These are phyloP conservation scores for Seiridium unicorne DNA, from an alignment of 2,329 filamentous ascomycete genomes.

Conservation along the genomic window DNA sequence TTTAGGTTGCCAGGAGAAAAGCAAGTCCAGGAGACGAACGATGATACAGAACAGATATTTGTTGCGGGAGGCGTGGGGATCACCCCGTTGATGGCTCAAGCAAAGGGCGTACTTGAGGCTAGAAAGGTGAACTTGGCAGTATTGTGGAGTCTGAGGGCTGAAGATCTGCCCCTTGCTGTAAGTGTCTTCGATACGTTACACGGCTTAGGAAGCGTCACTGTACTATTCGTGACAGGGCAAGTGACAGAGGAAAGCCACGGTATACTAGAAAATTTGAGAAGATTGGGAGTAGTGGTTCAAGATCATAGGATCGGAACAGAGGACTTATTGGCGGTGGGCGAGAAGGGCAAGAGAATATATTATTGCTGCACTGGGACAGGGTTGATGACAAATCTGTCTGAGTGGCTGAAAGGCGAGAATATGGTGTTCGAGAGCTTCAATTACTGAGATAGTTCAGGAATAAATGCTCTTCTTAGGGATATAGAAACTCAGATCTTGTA, in stretches of 20 bases:
- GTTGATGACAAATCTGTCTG: constrained; percentile 38
- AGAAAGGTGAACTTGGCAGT: constrained; percentile 44
- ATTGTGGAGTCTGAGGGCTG: constrained; percentile 65
- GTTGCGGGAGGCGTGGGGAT: constrained; percentile 81
- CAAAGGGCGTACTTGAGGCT: constrained; percentile 43
- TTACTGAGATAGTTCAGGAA: constrained; percentile 39
- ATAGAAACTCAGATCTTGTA: too few relatives aligned
- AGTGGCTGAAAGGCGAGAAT: constrained; percentile 54
- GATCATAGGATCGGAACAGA: constrained; percentile 34
- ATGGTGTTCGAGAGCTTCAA: constrained; percentile 60
- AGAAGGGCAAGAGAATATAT: constrained; percentile 47
- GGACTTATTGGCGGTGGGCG: constrained; percentile 40
- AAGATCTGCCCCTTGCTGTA: constrained; percentile 61
- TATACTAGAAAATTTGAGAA: background rate
- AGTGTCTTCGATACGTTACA: constrained; percentile 55
- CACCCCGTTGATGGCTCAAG: constrained; percentile 74
- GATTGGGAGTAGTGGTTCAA: constrained; percentile 28
- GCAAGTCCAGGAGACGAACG: constrained; percentile 23
- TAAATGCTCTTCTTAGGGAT: background rate
- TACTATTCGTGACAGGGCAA: constrained; percentile 63
- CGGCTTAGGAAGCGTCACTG: constrained; percentile 50
- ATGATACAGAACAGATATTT: constrained; percentile 47
- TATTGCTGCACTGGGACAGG: constrained; percentile 46
- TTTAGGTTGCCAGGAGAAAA: constrained; percentile 34
- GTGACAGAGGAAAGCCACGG: background rate